Base-by-base conservation (phyloP, 2,329 filamentous ascomycete species). In the Cytospora piceicola region DNA sequence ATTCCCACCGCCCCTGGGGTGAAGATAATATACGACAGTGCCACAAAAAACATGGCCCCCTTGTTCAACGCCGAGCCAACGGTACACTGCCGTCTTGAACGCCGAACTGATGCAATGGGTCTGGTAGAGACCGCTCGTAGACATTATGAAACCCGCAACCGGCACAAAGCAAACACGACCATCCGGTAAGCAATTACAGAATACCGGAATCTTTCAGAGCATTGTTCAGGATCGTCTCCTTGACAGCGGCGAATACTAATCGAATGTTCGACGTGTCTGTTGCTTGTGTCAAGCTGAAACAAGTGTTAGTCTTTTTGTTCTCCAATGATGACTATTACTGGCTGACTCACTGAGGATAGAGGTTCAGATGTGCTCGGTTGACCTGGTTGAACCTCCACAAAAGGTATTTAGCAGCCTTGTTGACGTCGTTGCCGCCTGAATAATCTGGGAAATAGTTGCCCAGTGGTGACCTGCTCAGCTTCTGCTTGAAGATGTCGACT, bases 341-440 rank as follows among this genome's bases (percentile, higher is more conserved):
- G 34, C 7, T 39, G 34, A 86, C 93, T 80, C 86, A 97, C 95
- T 99, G 95, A 76, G 95, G 95, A 77, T 98, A 99, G 63, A 99
- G 83, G 75, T 98, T 98, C 54, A 99, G 83, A 78, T 98, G 94
- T 58, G 94, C 94, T 67, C 95, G 85, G 76, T 99, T 99, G 69
- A 99, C 95, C 79, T 99, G 95, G 73, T 98, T 99, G 78, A 99
- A 99, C 73, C 95, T 89, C 95, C 95, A 99, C 11, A 99, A 84
- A 34, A 99, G 84, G 75, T 99, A 99, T 77, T 99, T 99, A 63
- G 95, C 95, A 6, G 95, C 95, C 76, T 96, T 93, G 77, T 98
- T 98, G 74, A 98, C 94, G 78, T 99, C 95, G 77, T 96, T 96
- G 58, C 95, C 95, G 34, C 95, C 95, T 0, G 94, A 97, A 76